A percentile compares a stretch with the other conserved stretches of the same genome.
These are phyloP conservation scores for Codiaeum variegatum DNA, from an alignment of 441 rosid genomes.

Conservation along the genomic window DNA sequence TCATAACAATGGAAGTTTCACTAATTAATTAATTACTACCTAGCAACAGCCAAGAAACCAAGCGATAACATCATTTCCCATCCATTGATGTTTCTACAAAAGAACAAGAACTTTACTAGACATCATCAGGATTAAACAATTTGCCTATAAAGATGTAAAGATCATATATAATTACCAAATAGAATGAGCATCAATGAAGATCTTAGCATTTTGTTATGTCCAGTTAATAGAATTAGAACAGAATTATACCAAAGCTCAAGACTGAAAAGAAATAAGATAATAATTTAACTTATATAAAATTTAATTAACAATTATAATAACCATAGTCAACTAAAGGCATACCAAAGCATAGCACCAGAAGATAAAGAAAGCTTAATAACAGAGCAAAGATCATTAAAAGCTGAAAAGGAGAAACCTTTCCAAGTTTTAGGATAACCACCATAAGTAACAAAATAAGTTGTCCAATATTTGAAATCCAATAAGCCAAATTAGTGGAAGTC, in stretches of 20 bases:
- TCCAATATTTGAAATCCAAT: constrained; percentile 67
- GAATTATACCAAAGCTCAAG: constrained; percentile 84
- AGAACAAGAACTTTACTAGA: too few relatives aligned
- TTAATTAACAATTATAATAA: neutral
- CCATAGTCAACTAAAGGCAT: neutral
- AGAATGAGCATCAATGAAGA: constrained; percentile 70
- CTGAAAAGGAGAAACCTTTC: constrained; percentile 57
- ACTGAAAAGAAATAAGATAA: constrained; percentile 27
- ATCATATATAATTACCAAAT: constrained; percentile 48
- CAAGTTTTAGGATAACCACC: constrained; percentile 72
- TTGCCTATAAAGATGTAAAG: neutral
- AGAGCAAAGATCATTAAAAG: constrained; percentile 44
- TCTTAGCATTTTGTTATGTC: constrained; percentile 53
- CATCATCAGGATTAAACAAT: neutral
- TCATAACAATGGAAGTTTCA: too few relatives aligned
- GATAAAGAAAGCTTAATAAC: constrained; percentile 52
- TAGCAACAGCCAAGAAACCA: constrained; percentile 75
- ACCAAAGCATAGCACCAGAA: constrained; percentile 65
- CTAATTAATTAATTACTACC: constrained; percentile 28
- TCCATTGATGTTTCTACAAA: constrained; percentile 61
- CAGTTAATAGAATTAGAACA: constrained; percentile 58
- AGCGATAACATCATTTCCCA: constrained; percentile 78
- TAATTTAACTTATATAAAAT: neutral
- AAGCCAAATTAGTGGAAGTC: constrained; percentile 52
- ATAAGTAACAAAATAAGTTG: constrained; percentile 49